Base-by-base conservation (phyloP, 768 basidiomycete genomes). In the Lentinula sp. region DNA sequence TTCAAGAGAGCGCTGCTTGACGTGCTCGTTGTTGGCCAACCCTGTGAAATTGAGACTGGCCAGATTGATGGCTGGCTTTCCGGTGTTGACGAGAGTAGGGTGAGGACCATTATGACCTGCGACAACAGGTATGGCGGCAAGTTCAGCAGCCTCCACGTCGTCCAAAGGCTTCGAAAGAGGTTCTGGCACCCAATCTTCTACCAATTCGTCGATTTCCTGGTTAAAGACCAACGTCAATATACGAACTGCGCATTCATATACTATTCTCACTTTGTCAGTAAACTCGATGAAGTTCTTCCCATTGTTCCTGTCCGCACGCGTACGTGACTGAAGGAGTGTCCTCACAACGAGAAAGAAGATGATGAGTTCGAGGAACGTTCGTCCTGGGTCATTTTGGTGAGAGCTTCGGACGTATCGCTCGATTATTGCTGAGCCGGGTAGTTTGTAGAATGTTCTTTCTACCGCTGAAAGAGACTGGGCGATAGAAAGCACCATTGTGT, bases 141-240 rank as follows among this genome's bases (percentile, higher is more conserved):
- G 78, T 61, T 93, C 90, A 32, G 81, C 74, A 56, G 82, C 77
- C 63, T 95, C 89, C 45, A 76, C 74, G 3, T 79, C 71, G 4
- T 74, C 76, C 40, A 91, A 76, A 5, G 89, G 84, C 43, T 79
- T 81, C 3, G 81, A 86, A 8, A 99, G 81, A 7, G 91, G 85
- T 63, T 95, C 92, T 0, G 97, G 97, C 2, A 76, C 77, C 93
- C 95, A 99, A 72, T 98, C 97, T 56, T 93, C 88, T 1, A 99
- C 95, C 31, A 98, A 82, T 69, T 98, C 97, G 70, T 98, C 87
- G 46, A 98, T 85, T 87, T 98, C 97, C 95, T 97, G 66, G 34
- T 35, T 61, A 45, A 46, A 54, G 18, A 49, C 43, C 42, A 63
- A 48, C 9, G 43, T 40, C 54, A 56, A 48, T 18, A 48, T 23